Conservation (phyloP, 2,329 filamentous ascomycete genomes). For the Aspergillus alliaceus region DNA sequence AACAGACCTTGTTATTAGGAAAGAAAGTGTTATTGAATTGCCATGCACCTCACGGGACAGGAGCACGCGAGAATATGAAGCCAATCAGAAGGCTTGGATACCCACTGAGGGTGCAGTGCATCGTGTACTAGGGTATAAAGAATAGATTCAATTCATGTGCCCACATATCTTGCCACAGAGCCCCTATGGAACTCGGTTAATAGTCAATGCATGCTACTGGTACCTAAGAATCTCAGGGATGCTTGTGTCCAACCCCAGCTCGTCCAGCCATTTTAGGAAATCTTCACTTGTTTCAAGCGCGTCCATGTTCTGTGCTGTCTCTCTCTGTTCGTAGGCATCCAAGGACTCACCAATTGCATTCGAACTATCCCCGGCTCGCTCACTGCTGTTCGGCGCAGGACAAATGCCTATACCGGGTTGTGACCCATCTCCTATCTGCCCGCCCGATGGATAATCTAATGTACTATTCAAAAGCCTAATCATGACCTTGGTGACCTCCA, state of each 20-base stretch:
- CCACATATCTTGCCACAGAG: too few species aligned
- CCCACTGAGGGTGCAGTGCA: too few species aligned
- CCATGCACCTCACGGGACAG: too few species aligned
- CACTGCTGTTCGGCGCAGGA: background rate
- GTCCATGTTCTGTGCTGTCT: background rate
- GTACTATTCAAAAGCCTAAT: conserved; percentile 21
- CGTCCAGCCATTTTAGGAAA: conserved; percentile 7
- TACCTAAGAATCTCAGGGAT: background rate
- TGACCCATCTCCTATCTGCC: background rate
- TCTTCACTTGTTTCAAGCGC: conserved; percentile 1
- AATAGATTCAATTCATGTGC: too few species aligned
- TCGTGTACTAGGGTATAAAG: too few species aligned
- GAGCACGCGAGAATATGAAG: too few species aligned
- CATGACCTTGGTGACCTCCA: conserved; percentile 21
- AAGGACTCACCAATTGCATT: background rate
- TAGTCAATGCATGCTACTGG: background rate
- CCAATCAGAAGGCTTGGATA: too few species aligned
- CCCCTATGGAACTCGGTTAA: too few species aligned
- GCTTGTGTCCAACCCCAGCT: background rate
- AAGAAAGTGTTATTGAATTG: too few species aligned
- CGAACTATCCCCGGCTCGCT: background rate
- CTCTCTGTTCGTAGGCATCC: background rate
- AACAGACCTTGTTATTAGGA: too few species aligned
- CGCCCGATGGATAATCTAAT: conserved; percentile 12
- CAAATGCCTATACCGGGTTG: conserved; percentile 16